phyloP scores from a whole-genome alignment of 768 basidiomycete species.

The Termitomyces eurrhizus region DNA sequence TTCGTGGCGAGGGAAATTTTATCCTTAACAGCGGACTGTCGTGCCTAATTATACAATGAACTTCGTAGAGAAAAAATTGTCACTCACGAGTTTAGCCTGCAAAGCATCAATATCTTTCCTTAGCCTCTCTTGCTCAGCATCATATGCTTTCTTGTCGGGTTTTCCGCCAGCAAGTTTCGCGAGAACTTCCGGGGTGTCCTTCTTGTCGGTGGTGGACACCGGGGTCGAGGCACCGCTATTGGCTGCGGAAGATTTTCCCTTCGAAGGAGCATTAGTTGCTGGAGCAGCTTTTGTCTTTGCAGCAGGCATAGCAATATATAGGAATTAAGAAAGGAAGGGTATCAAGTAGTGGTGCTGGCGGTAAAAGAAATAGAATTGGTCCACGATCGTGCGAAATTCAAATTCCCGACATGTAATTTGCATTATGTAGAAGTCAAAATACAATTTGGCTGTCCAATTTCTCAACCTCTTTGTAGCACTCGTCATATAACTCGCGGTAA shows the following conservation, averaged over 20 bases:
- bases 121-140: conserved; percentile 79
- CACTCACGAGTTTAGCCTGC: conserved; percentile 78
- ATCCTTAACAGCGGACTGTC: conserved; percentile 65
- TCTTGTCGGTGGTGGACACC: conserved; percentile 36
- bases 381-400: conserved; percentile 22
- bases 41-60: conserved; percentile 8
- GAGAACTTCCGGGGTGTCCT: conserved; percentile 40
- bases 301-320: conserved; percentile 35
- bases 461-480: conserved; percentile 82
- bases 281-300: conserved; percentile 53
- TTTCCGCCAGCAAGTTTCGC: conserved; percentile 42
- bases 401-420: conserved; percentile 7
- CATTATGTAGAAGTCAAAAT: conserved; percentile 38
- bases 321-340: conserved; percentile 17
- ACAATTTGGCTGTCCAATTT: conserved; percentile 69
- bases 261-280: conserved; percentile 33
- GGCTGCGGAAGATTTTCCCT: conserved; percentile 35
- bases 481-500: conserved; percentile 82
- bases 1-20: conserved; percentile 68
- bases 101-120: conserved; percentile 81
- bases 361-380: conserved; percentile 13
- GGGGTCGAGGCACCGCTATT: conserved; percentile 48
- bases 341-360: conserved; percentile 16
- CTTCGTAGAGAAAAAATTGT: neutral
- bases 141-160: conserved; percentile 85